Conservation (phyloP, 139 green algal species). For the Chlamydomonas sphaeroides region DNA sequence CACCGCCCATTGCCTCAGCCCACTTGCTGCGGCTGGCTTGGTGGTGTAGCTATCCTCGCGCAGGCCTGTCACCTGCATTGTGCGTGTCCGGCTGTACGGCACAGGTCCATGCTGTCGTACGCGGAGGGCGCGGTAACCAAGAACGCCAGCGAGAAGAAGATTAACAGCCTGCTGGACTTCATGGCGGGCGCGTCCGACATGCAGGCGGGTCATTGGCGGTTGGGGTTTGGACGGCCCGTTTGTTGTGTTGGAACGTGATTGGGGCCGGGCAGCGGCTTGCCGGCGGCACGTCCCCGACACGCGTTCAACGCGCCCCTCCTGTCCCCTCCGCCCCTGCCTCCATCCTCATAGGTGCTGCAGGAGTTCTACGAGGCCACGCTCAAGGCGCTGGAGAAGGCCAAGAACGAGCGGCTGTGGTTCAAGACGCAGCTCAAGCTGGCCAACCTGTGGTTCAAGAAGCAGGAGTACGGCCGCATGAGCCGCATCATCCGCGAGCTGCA, state of each 20-base stretch:
- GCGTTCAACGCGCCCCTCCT: too few species aligned
- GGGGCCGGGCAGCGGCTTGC: not conserved
- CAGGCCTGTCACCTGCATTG: too few species aligned
- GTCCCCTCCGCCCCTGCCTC: too few species aligned
- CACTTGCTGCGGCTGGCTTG: too few species aligned
- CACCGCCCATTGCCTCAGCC: too few species aligned
- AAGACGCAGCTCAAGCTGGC: conserved; percentile 98
- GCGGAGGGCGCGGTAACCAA: conserved; percentile 87
- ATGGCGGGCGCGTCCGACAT: conserved; percentile 77
- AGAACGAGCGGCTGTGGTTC: conserved; percentile 99
- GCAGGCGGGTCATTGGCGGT: not conserved
- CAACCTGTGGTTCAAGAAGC: conserved; percentile 87
- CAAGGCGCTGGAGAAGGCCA: conserved; percentile 81
- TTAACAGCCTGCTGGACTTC: conserved; percentile 97
- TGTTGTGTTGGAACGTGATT: not conserved
- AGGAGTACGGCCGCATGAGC: conserved; percentile 79
- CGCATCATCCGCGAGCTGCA: conserved; percentile 91
- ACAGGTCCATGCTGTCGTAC: conserved; percentile 92
- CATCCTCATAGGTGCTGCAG: conserved; percentile 57
- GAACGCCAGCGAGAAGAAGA: conserved; percentile 98
- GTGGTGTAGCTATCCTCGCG: too few species aligned
- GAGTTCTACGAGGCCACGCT: conserved; percentile 97
- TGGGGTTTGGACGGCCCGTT: not conserved
- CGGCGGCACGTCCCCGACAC: too few species aligned
- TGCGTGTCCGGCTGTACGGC: too few species aligned